These are phyloP conservation scores for Ceratocystis eucalypticola DNA, from an alignment of 2,329 filamentous ascomycete genomes.

Conservation along the genomic window DNA sequence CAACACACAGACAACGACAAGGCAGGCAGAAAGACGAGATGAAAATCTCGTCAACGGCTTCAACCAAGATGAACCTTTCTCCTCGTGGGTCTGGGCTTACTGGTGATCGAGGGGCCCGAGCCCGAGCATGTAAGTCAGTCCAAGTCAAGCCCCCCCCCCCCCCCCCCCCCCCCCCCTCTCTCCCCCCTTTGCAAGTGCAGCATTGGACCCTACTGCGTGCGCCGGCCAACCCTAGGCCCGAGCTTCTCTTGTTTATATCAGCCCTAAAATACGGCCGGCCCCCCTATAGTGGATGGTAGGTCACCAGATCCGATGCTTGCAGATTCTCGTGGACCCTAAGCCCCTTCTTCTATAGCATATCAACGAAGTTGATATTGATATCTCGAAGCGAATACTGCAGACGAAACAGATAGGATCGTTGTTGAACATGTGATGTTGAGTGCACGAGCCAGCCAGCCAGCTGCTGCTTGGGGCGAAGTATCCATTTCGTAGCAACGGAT, in stretches of 20 bases:
- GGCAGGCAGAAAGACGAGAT: neutral
- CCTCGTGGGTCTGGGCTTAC: neutral
- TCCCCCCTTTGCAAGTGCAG: neutral
- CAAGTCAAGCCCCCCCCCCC: neutral
- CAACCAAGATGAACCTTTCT: neutral
- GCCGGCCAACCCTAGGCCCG: neutral
- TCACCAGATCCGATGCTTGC: neutral
- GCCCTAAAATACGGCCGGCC: neutral
- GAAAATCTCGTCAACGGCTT: neutral
- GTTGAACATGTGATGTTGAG: too few species aligned
- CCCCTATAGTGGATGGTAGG: neutral
- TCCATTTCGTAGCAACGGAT: too few species aligned
- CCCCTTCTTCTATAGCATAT: too few species aligned
- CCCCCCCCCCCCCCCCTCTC: too few species aligned
- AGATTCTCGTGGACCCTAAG: neutral
- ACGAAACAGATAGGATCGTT: too few species aligned
- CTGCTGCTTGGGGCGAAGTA: too few species aligned
- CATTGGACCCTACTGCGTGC: neutral
- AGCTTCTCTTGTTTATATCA: neutral
- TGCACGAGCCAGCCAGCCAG: too few species aligned
- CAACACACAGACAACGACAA: neutral
- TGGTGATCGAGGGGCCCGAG: neutral
- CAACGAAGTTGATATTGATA: too few species aligned
- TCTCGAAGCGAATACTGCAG: too few species aligned
- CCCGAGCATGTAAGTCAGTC: neutral